Evolutionary conservation across 2,329 filamentous ascomycete genomes (phyloP).

Genomic region (Sclerotinia trifoliorum): DNA sequence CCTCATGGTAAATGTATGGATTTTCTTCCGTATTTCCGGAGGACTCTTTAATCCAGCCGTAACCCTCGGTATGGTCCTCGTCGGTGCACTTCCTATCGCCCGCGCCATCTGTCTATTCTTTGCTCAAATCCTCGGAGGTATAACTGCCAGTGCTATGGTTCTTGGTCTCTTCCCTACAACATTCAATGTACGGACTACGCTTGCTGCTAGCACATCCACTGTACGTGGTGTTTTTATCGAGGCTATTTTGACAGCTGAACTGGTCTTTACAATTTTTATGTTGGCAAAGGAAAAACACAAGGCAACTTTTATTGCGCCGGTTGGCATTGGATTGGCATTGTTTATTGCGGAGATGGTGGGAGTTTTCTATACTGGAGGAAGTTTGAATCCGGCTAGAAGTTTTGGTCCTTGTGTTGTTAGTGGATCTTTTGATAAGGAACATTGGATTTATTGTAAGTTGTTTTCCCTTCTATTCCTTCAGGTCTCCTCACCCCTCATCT

Average conservation of each 20-base stretch:
- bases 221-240: slow-evolving; percentile 51
- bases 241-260: slow-evolving; percentile 48
- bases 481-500: too few relatives aligned
- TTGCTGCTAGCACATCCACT: slow-evolving; percentile 43
- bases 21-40: slow-evolving; percentile 53
- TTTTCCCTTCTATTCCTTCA: background rate
- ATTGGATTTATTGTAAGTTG: slow-evolving; percentile 48
- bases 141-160: slow-evolving; percentile 43
- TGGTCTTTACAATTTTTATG: slow-evolving; percentile 53
- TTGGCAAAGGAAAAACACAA: slow-evolving; percentile 50
- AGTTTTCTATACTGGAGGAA: slow-evolving; percentile 51
- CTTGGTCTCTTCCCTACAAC: slow-evolving; percentile 41
- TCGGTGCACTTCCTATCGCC: slow-evolving; percentile 40
- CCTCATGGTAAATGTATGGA: slow-evolving; percentile 54
- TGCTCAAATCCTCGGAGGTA: slow-evolving; percentile 41
- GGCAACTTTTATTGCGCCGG: slow-evolving; percentile 48
- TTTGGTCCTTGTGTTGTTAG: slow-evolving; percentile 50
- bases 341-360: slow-evolving; percentile 49
- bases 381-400: slow-evolving; percentile 49
- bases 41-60: slow-evolving; percentile 53
- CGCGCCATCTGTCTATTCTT: slow-evolving; percentile 40
- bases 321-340: slow-evolving; percentile 49
- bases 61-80: slow-evolving; percentile 42
- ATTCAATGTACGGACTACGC: slow-evolving; percentile 46
- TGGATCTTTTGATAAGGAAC: slow-evolving; percentile 44